Conservation (phyloP, 2,329 filamentous ascomycete genomes). For the Sporothrix pallida region DNA sequence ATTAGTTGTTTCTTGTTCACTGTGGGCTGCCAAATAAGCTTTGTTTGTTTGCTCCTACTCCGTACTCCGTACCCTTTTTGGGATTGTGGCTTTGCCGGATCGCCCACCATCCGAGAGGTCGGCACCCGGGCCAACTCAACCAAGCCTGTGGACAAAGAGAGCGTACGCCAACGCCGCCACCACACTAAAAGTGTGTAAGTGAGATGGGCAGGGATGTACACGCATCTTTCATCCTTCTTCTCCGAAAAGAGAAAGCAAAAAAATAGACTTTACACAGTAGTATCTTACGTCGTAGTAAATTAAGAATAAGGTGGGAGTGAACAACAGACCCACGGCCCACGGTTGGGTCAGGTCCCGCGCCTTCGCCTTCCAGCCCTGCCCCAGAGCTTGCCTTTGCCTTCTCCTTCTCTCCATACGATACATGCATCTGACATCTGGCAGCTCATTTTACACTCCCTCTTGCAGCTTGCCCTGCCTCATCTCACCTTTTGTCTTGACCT, state of each 20-base stretch:
- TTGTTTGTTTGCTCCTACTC: neutral
- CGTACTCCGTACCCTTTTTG: conserved; percentile 5
- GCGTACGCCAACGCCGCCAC: neutral
- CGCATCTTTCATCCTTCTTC: neutral
- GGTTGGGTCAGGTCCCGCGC: conserved; percentile 4
- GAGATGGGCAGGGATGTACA: conserved; percentile 10
- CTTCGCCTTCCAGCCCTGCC: neutral
- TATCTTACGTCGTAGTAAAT: no score
- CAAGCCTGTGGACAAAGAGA: neutral
- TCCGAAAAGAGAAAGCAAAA: neutral
- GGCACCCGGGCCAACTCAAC: neutral
- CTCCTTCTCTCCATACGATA: neutral
- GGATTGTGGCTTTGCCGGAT: conserved; percentile 25
- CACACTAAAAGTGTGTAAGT: conserved; percentile 8
- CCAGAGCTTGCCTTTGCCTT: neutral
- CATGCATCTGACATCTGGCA: conserved; percentile 15
- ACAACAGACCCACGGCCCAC: neutral
- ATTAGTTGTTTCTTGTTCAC: neutral
- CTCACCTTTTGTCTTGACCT: neutral
- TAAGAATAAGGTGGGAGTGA: neutral
- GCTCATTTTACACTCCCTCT: neutral
- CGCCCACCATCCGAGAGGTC: neutral
- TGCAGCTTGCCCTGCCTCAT: neutral
- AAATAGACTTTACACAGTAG: no score
- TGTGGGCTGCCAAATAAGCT: neutral